These are phyloP conservation scores for Fusarium dimerum DNA, from an alignment of 2,329 filamentous ascomycete species.

Conservation along the genomic window DNA sequence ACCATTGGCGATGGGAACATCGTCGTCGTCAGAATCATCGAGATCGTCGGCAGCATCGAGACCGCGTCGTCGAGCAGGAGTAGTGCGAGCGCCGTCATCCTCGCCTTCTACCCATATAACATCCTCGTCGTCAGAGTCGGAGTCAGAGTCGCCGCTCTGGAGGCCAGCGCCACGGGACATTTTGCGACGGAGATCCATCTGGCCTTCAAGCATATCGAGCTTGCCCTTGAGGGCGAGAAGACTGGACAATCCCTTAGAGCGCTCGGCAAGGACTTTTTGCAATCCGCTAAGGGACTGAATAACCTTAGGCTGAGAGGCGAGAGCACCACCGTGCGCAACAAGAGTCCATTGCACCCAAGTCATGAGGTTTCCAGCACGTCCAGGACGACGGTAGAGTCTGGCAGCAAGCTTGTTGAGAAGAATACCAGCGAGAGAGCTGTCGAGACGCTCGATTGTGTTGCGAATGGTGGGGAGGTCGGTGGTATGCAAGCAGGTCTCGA, in stretches of 20 bases:
- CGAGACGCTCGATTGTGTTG: conserved; percentile 86
- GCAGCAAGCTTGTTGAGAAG: conserved; percentile 85
- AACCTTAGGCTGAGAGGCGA: conserved; percentile 83
- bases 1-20: conserved; percentile 52
- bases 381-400: conserved; percentile 82
- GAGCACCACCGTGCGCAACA: conserved; percentile 85
- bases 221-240: conserved; percentile 91
- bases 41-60: conserved; percentile 47
- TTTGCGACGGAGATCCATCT: conserved; percentile 76
- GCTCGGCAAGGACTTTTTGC: conserved; percentile 84
- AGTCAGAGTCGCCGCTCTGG: conserved; percentile 50
- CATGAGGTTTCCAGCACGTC: conserved; percentile 86
- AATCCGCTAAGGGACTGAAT: conserved; percentile 76
- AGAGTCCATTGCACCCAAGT: conserved; percentile 96
- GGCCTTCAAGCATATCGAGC: conserved; percentile 88
- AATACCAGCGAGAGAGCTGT: conserved; percentile 76
- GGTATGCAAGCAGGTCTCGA: conserved; percentile 89
- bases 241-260: conserved; percentile 78
- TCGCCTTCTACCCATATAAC: conserved; percentile 89
- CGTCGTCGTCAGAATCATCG: conserved; percentile 62
- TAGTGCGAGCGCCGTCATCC: conserved; percentile 64
- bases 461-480: conserved; percentile 76
- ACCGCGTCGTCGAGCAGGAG: conserved; percentile 36
- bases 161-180: conserved; percentile 53
- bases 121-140: conserved; percentile 62